phyloP scores from a whole-genome alignment of 1,284 basidiomycete species.

The Pulchroboletus neoregius region DNA sequence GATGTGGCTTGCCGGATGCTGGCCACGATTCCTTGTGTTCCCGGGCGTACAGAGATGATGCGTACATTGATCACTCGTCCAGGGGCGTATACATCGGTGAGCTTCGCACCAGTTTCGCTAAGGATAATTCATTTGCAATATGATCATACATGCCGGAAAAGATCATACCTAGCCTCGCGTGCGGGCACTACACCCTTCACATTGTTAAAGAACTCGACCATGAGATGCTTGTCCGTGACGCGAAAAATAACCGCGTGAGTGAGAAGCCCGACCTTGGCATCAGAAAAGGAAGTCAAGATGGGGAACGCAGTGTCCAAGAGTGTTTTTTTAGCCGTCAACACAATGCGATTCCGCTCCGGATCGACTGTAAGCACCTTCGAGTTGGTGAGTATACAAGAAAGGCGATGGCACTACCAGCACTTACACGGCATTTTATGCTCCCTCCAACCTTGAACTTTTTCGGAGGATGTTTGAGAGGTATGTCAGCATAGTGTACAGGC shows the following conservation, averaged over 20 bases:
- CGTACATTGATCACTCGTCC: slow-evolving; percentile 88
- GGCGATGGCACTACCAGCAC: slow-evolving; percentile 23
- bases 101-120: slow-evolving; percentile 42
- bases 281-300: slow-evolving; percentile 63
- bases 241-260: slow-evolving; percentile 85
- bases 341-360: slow-evolving; percentile 75
- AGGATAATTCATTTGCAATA: neutral
- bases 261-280: slow-evolving; percentile 69
- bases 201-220: slow-evolving; percentile 91
- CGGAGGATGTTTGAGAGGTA: slow-evolving; percentile 86
- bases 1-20: slow-evolving; percentile 83
- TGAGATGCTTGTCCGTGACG: slow-evolving; percentile 71
- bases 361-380: slow-evolving; percentile 83
- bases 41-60: slow-evolving; percentile 69
- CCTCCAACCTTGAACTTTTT: slow-evolving; percentile 87
- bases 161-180: slow-evolving; percentile 75
- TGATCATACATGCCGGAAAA: neutral
- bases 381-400: slow-evolving; percentile 12
- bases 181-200: slow-evolving; percentile 81
- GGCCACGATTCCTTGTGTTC: slow-evolving; percentile 68
- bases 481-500: slow-evolving; percentile 95
- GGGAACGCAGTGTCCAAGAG: slow-evolving; percentile 80
- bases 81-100: slow-evolving; percentile 67
- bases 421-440: slow-evolving; percentile 81
- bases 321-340: slow-evolving; percentile 90